These are phyloP conservation scores for Sphaerostilbella broomeana DNA, from an alignment of 2,329 filamentous ascomycete genomes.

Conservation along the genomic window DNA sequence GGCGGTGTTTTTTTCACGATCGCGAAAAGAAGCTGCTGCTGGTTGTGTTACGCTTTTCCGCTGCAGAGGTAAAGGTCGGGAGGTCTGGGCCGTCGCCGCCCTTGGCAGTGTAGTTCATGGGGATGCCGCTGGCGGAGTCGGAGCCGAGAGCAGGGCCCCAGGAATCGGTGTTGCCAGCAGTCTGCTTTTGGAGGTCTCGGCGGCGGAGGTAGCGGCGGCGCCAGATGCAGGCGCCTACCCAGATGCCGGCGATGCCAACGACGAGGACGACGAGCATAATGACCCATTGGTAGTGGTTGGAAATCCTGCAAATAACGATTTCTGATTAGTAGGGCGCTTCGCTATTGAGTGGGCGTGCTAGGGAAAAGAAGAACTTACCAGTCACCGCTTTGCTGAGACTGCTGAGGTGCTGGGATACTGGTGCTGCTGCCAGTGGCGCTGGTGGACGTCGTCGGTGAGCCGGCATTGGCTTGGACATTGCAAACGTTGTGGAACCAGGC, in stretches of 20 bases:
- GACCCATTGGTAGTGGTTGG: constrained; percentile 71
- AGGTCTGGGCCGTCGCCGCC: background rate
- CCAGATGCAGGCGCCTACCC: constrained; percentile 62
- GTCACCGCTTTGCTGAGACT: constrained; percentile 30
- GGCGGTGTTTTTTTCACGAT: background rate
- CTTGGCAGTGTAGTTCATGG: constrained; percentile 15
- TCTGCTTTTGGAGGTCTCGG: constrained; percentile 50
- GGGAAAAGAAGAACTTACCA: constrained; percentile 35
- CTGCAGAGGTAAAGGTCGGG: constrained; percentile 6
- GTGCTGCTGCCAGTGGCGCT: constrained; percentile 12
- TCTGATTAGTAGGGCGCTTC: background rate
- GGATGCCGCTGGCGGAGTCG: constrained; percentile 20
- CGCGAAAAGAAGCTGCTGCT: too few species aligned
- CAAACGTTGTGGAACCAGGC: constrained; percentile 68
- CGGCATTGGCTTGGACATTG: constrained; percentile 29
- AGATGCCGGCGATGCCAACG: constrained; percentile 60
- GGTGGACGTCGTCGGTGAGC: constrained; percentile 11
- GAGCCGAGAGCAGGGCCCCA: constrained; percentile 28
- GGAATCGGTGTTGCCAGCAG: constrained; percentile 27
- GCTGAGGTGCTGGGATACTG: constrained; percentile 6
- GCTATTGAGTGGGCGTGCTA: background rate
- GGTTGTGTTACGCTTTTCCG: constrained; percentile 10
- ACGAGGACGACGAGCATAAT: constrained; percentile 72
- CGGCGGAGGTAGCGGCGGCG: constrained; percentile 68
- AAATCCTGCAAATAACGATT: constrained; percentile 45